These are phyloP conservation scores for Amanita rubescens DNA, from an alignment of 768 basidiomycete genomes.

Conservation along the genomic window DNA sequence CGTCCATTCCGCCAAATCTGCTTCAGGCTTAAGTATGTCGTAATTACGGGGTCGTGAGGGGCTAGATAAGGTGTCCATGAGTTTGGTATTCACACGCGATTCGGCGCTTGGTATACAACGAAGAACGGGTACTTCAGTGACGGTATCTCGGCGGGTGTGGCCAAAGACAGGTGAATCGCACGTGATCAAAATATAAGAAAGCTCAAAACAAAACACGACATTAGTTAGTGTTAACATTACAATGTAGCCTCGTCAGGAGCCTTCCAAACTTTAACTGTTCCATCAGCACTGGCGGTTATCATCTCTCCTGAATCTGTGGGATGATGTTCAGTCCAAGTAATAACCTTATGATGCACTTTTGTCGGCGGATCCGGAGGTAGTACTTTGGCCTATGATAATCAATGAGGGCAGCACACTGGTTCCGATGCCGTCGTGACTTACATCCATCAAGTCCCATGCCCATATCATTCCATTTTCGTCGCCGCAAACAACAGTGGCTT, in stretches of 20 bases:
- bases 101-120: not conserved
- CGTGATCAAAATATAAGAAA: not conserved
- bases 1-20: constrained; percentile 75
- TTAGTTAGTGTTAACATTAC: not conserved
- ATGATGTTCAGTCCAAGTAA: constrained; percentile 91
- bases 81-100: not conserved
- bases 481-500: constrained; percentile 76
- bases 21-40: constrained; percentile 49
- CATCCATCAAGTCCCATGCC: constrained; percentile 92
- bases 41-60: constrained; percentile 12
- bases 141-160: not conserved
- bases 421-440: constrained; percentile 24
- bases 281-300: constrained; percentile 87
- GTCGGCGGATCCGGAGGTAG: constrained; percentile 69
- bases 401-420: constrained; percentile 7
- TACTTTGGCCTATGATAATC: constrained; percentile 50
- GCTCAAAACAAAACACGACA: not conserved
- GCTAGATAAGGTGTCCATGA: not conserved
- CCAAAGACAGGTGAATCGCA: not conserved
- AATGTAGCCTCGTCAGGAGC: constrained; percentile 23
- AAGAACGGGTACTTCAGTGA: too few relatives aligned
- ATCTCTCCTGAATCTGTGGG: constrained; percentile 76
- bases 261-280: constrained; percentile 86
- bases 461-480: constrained; percentile 88
- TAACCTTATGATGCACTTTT: constrained; percentile 72